Conservation (phyloP, 2,329 filamentous ascomycete genomes). For the Nectriaceae sp. region DNA sequence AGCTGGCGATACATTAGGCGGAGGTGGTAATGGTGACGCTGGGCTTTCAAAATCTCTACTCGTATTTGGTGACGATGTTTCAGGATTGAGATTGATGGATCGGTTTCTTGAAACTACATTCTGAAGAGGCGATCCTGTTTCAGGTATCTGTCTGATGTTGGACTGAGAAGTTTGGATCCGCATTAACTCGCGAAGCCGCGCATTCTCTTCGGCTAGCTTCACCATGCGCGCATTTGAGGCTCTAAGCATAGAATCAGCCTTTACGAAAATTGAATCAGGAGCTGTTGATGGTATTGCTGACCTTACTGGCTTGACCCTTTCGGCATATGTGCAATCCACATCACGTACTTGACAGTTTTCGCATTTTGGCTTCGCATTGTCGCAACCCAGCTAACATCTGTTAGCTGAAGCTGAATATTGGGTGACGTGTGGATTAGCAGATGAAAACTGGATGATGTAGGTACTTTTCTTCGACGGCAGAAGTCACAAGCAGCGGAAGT, state of each 20-base stretch:
- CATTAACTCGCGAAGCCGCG: slow-evolving; percentile 33
- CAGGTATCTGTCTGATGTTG: no score
- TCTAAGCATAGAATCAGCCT: no score
- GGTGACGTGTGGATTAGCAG: neutral
- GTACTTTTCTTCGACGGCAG: slow-evolving; percentile 22
- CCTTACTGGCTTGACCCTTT: slow-evolving; percentile 11
- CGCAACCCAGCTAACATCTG: slow-evolving; percentile 17
- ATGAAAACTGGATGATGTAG: neutral
- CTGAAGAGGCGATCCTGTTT: no score
- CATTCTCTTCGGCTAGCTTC: slow-evolving; percentile 40
- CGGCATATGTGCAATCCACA: slow-evolving; percentile 16
- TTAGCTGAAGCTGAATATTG: neutral
- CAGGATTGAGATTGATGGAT: no score
- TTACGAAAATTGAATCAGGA: neutral
- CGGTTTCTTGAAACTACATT: no score
- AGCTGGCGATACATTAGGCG: no score
- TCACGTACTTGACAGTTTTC: slow-evolving; percentile 14
- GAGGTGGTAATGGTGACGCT: no score
- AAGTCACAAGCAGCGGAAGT: slow-evolving; percentile 20
- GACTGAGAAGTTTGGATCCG: no score
- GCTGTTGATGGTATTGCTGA: neutral
- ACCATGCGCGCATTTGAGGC: slow-evolving; percentile 31
- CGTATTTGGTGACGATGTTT: no score
- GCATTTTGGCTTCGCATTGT: slow-evolving; percentile 20
- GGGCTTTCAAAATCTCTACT: no score